Conservation (phyloP, 1,284 basidiomycete genomes). For the Anthracocystis panici-leucophaei region DNA sequence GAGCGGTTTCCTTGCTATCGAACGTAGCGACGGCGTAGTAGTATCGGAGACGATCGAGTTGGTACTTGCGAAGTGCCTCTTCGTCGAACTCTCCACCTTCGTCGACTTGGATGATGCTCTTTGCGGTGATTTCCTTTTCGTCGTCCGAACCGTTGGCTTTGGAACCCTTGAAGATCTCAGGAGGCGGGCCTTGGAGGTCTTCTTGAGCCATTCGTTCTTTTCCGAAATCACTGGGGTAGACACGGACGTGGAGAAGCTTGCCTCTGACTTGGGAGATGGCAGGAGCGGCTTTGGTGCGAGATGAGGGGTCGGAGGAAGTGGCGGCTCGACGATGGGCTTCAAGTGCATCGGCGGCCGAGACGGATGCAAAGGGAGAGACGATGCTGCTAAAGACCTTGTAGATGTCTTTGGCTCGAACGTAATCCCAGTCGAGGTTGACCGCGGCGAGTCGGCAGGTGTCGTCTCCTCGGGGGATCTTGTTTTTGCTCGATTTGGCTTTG, state of each 20-base stretch:
- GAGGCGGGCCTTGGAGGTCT: slow-evolving; percentile 89
- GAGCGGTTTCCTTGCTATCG: slow-evolving; percentile 81
- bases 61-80: slow-evolving; percentile 89
- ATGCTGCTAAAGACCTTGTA: slow-evolving; percentile 94
- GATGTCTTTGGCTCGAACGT: slow-evolving; percentile 88
- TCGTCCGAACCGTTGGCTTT: slow-evolving; percentile 74
- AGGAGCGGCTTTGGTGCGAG: slow-evolving; percentile 26
- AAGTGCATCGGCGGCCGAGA: slow-evolving; percentile 43
- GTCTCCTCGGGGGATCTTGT: slow-evolving; percentile 56
- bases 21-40: slow-evolving; percentile 96
- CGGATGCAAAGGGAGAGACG: slow-evolving; percentile 72
- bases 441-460: slow-evolving; percentile 78
- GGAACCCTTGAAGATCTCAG: slow-evolving; percentile 78
- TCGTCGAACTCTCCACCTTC: slow-evolving; percentile 75
- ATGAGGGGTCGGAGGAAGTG: slow-evolving; percentile 10
- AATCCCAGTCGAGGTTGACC: slow-evolving; percentile 99
- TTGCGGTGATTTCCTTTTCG: slow-evolving; percentile 39
- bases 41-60: slow-evolving; percentile 92
- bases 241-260: slow-evolving; percentile 71
- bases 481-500: slow-evolving; percentile 70
- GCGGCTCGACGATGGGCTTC: slow-evolving; percentile 27
- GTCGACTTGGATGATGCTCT: slow-evolving; percentile 70
- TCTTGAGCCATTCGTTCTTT: slow-evolving; percentile 87
- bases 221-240: slow-evolving; percentile 95
- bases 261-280: slow-evolving; percentile 56